Conservation (phyloP, 2,329 filamentous ascomycete genomes). For the Penicillium sp. region DNA sequence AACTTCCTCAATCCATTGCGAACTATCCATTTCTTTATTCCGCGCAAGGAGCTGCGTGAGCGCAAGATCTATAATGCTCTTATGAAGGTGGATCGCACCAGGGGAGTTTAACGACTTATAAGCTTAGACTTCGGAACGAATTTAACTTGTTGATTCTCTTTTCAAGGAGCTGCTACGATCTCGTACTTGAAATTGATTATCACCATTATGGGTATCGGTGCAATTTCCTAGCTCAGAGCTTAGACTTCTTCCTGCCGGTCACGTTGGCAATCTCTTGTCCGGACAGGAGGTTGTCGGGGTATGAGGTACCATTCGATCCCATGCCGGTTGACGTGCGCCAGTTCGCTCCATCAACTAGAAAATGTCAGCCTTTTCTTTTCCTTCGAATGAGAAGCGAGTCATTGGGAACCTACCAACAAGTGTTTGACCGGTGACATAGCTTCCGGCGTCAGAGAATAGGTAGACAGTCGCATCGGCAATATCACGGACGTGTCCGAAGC, state of each 20-base stretch:
- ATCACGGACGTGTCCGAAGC: constrained; percentile 77
- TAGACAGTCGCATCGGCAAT: constrained; percentile 91
- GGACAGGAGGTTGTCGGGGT: constrained; percentile 60
- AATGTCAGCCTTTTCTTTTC: background rate
- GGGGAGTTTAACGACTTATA: constrained; percentile 30
- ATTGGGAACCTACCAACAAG: constrained; percentile 56
- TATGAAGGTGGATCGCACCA: constrained; percentile 15
- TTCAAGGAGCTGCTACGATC: background rate
- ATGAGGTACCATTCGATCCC: constrained; percentile 39
- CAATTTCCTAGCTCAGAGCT: constrained; percentile 29
- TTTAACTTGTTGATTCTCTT: background rate
- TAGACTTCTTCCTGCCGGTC: constrained; percentile 57
- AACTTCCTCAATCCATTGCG: constrained; percentile 34
- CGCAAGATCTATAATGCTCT: constrained; percentile 40
- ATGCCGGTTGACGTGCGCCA: constrained; percentile 39
- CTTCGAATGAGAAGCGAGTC: background rate
- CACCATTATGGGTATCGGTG: background rate
- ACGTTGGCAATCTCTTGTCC: constrained; percentile 57
- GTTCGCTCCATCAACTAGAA: constrained; percentile 41
- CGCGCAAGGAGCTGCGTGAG: constrained; percentile 43
- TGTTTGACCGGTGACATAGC: constrained; percentile 79
- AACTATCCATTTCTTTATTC: background rate
- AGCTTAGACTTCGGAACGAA: background rate
- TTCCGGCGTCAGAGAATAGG: constrained; percentile 80
- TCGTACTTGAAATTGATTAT: background rate